A percentile compares a stretch with the other conserved stretches of the same genome.
Evolutionary conservation across 139 green algal species (phyloP).

Genomic region (Picochlorum sp.): DNA sequence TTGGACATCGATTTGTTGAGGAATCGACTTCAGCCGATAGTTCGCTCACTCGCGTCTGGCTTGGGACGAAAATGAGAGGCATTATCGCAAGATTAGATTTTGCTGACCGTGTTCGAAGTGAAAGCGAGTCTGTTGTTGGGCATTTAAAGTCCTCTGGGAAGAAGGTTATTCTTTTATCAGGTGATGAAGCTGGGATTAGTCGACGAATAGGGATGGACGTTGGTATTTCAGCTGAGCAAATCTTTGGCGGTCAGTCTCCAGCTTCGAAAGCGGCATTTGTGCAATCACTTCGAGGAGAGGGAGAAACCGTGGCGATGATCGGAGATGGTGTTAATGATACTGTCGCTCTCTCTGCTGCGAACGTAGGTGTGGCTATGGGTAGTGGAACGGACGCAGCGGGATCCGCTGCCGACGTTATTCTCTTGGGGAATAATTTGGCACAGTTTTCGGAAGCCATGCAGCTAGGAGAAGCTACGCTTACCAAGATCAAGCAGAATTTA

Average conservation of each 20-base stretch:
- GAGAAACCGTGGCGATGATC: slow-evolving; percentile 77
- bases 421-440: slow-evolving; percentile 78
- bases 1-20: background rate
- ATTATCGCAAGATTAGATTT: slow-evolving; percentile 53
- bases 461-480: slow-evolving; percentile 61
- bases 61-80: slow-evolving; percentile 44
- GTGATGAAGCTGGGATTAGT: slow-evolving; percentile 52
- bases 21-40: background rate
- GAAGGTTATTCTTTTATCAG: slow-evolving; percentile 59
- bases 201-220: slow-evolving; percentile 42
- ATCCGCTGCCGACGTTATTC: slow-evolving; percentile 74
- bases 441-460: slow-evolving; percentile 67
- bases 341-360: slow-evolving; percentile 66
- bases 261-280: slow-evolving; percentile 39
- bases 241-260: slow-evolving; percentile 32
- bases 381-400: slow-evolving; percentile 61
- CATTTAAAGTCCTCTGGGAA: slow-evolving; percentile 50
- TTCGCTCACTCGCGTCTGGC: slow-evolving; percentile 31
- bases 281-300: slow-evolving; percentile 19
- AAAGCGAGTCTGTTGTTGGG: slow-evolving; percentile 43
- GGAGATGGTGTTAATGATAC: slow-evolving; percentile 97
- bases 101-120: slow-evolving; percentile 52
- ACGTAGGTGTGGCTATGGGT: slow-evolving; percentile 70
- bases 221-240: slow-evolving; percentile 31
- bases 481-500: slow-evolving; percentile 91